Conservation (phyloP, 2,329 filamentous ascomycete genomes). For the Pseudogymnoascus sp. region DNA sequence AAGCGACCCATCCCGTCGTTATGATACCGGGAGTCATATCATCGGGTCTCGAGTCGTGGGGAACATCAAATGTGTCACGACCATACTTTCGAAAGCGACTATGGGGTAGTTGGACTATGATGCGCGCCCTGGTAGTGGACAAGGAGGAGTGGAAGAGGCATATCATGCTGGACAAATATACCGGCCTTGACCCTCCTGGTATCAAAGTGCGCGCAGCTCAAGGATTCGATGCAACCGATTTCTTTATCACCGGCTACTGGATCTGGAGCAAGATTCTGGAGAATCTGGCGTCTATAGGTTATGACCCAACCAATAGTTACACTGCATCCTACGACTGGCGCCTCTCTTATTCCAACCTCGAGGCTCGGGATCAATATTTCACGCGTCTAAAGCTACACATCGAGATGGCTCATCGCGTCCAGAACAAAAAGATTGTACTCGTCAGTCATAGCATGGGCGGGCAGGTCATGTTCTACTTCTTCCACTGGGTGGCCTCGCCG, state of each 20-base stretch:
- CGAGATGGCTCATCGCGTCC: conserved; percentile 68
- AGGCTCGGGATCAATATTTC: conserved; percentile 88
- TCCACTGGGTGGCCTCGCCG: conserved; percentile 68
- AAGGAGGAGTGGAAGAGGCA: conserved; percentile 93
- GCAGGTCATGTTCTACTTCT: conserved; percentile 80
- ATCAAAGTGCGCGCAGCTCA: conserved; percentile 90
- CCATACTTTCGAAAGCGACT: conserved; percentile 90
- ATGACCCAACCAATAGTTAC: conserved; percentile 73
- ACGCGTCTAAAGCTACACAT: conserved; percentile 83
- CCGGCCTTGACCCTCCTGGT: conserved; percentile 80
- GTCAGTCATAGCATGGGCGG: conserved; percentile 97
- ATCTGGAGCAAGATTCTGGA: conserved; percentile 95
- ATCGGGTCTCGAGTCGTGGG: conserved; percentile 94
- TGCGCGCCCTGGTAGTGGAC: conserved; percentile 85
- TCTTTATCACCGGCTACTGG: conserved; percentile 89
- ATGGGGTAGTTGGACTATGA: conserved; percentile 99
- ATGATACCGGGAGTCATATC: conserved; percentile 99
- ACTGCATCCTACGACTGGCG: conserved; percentile 83
- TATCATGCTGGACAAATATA: conserved; percentile 90
- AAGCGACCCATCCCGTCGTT: conserved; percentile 78
- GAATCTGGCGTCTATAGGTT: conserved; percentile 90
- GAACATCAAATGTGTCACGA: conserved; percentile 73
- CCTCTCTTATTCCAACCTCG: conserved; percentile 80
- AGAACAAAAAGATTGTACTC: conserved; percentile 71
- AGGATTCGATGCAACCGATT: conserved; percentile 95